phyloP scores from a whole-genome alignment of 352 stramenopile genomes.

The Globisporangium yorkense region DNA sequence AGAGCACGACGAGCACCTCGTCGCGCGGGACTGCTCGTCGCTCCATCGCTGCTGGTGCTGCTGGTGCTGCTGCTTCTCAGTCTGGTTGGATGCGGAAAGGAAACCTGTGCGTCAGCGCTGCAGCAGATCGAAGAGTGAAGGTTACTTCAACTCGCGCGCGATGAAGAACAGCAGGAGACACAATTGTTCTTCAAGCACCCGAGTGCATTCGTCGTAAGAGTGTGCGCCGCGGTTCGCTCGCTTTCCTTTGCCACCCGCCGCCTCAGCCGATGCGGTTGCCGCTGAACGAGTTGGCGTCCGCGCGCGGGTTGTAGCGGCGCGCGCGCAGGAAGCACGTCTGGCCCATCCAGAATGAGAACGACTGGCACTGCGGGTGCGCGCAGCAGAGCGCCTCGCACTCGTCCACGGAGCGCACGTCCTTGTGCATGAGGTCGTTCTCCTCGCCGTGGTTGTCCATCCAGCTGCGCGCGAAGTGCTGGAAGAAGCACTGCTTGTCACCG shows the following conservation, averaged over 20 bases:
- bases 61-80: background rate
- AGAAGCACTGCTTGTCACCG: slow-evolving; percentile 50
- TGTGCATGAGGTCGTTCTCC: slow-evolving; percentile 54
- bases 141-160: slow-evolving; percentile 25
- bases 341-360: slow-evolving; percentile 67
- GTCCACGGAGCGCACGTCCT: slow-evolving; percentile 43
- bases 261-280: slow-evolving; percentile 28
- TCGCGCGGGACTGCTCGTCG: slow-evolving; percentile 19
- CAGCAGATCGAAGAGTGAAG: slow-evolving; percentile 10
- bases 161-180: background rate
- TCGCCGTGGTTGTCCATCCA: slow-evolving; percentile 72
- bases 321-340: slow-evolving; percentile 66
- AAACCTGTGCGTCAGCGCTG: background rate
- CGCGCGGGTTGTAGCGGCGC: slow-evolving; percentile 27
- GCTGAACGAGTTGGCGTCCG: slow-evolving; percentile 54
- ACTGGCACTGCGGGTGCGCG: slow-evolving; percentile 45
- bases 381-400: slow-evolving; percentile 68
- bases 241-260: background rate
- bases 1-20: slow-evolving; percentile 21
- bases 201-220: background rate
- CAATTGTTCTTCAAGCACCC: background rate
- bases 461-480: slow-evolving; percentile 49
- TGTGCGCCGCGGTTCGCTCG: background rate
- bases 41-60: background rate
- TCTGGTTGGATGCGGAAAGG: background rate